These are phyloP conservation scores for Zasmidium cellare DNA, from an alignment of 2,329 filamentous ascomycete genomes.

Conservation along the genomic window DNA sequence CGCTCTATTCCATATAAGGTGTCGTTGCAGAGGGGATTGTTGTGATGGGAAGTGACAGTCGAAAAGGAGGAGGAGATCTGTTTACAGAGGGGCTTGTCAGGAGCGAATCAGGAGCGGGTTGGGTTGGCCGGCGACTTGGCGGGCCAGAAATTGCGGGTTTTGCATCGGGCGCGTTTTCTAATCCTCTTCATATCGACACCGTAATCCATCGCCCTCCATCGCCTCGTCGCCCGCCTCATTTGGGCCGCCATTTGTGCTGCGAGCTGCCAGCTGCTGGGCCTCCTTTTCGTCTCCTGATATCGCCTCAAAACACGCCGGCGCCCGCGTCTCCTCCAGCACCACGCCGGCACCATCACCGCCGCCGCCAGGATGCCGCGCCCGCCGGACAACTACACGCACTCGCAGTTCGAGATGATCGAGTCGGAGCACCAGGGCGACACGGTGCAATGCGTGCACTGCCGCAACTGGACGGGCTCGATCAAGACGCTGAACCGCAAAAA, in stretches of 20 bases:
- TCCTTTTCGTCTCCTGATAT: background rate
- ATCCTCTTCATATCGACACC: constrained; percentile 7
- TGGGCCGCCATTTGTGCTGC: background rate
- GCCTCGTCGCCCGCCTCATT: background rate
- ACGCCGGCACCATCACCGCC: background rate
- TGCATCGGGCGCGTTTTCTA: background rate
- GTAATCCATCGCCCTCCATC: constrained; percentile 2
- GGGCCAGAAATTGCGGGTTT: background rate
- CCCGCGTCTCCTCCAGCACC: background rate
- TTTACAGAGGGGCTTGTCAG: too few relatives aligned
- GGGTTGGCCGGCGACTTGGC: background rate
- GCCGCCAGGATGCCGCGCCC: constrained; percentile 25
- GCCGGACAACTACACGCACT: constrained; percentile 29
- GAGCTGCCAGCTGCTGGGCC: background rate
- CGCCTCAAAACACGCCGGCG: background rate
- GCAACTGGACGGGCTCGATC: constrained; percentile 32
- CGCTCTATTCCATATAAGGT: too few relatives aligned
- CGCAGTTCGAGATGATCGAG: constrained; percentile 28
- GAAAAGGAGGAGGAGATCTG: too few relatives aligned
- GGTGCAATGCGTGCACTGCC: constrained; percentile 34
- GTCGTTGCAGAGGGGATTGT: too few relatives aligned
- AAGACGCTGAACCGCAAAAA: constrained; percentile 37
- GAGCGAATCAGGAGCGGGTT: too few relatives aligned
- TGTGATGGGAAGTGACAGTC: too few relatives aligned
- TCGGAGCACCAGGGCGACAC: constrained; percentile 29